Evolutionary conservation across 495 filamentous ascomycete species (phyloP).

Genomic region (Penicillium diatomitis): DNA sequence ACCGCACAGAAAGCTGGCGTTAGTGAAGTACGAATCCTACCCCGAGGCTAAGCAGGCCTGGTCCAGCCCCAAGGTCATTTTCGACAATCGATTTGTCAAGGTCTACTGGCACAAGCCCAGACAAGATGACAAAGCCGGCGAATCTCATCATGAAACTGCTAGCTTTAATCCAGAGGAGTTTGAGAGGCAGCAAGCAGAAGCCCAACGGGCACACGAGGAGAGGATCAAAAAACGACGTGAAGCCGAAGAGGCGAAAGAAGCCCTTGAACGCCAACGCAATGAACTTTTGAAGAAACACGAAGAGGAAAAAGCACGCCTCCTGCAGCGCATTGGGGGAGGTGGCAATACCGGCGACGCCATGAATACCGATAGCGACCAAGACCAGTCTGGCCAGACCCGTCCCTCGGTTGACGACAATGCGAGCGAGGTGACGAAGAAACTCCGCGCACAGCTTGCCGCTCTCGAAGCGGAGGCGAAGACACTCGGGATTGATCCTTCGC

Average conservation of each 20-base stretch:
- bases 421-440: constrained; percentile 52
- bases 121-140: constrained; percentile 25
- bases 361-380: constrained; percentile 10
- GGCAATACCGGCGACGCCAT: constrained; percentile 29
- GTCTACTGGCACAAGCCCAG: constrained; percentile 87
- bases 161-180: constrained; percentile 75
- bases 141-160: constrained; percentile 16
- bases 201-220: constrained; percentile 70
- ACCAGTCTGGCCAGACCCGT: constrained; percentile 2
- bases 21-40: constrained; percentile 72
- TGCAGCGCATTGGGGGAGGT: constrained; percentile 50
- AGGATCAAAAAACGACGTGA: constrained; percentile 65
- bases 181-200: constrained; percentile 63
- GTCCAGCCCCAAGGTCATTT: constrained; percentile 86
- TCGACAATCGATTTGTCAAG: constrained; percentile 96
- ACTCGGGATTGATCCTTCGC: constrained; percentile 59
- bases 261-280: constrained; percentile 67
- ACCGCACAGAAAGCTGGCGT: constrained; percentile 64
- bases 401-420: constrained; percentile 38
- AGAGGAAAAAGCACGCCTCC: constrained; percentile 64
- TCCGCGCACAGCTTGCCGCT: constrained; percentile 71
- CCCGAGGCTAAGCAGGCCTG: constrained; percentile 71
- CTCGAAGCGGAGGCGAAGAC: constrained; percentile 79
- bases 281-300: constrained; percentile 65
- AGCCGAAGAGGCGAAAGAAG: constrained; percentile 58